Percentiles rank a stretch among this genome's conserved stretches.
These are phyloP conservation scores for Raddia guianensis DNA, from an alignment of 176 grass and related monocot species.

Conservation along the genomic window DNA sequence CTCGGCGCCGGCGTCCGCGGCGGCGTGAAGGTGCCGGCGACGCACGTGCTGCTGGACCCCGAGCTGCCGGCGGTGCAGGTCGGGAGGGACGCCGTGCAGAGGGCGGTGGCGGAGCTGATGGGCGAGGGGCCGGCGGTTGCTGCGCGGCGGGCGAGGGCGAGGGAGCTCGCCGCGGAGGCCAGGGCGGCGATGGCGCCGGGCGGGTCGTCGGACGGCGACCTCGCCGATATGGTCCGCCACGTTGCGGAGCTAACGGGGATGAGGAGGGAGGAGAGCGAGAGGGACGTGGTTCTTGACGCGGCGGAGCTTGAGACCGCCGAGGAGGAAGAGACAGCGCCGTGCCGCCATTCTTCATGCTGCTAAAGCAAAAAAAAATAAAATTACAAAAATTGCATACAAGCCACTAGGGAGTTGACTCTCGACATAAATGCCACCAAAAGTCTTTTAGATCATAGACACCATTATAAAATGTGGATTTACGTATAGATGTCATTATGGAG, in stretches of 20 bases:
- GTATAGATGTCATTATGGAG: too few species aligned
- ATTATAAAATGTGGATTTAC: too few species aligned
- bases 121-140: slow-evolving; percentile 9
- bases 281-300: not conserved
- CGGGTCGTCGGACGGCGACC: slow-evolving; percentile 50
- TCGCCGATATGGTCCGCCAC: slow-evolving; percentile 25
- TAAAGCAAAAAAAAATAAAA: too few species aligned
- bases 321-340: not conserved
- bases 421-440: too few species aligned
- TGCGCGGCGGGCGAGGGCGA: slow-evolving; percentile 20
- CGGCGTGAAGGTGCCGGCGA: slow-evolving; percentile 31
- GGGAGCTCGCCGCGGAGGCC: slow-evolving; percentile 28
- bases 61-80: slow-evolving; percentile 10
- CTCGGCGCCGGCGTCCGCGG: too few species aligned
- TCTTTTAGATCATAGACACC: too few species aligned
- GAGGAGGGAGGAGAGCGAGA: not conserved
- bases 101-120: slow-evolving; percentile 46
- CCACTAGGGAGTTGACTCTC: too few species aligned
- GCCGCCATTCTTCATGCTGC: too few species aligned
- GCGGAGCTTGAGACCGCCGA: not conserved
- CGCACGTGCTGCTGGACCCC: not conserved
- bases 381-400: too few species aligned
- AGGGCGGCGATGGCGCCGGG: slow-evolving; percentile 39
- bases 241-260: not conserved
- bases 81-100: slow-evolving; percentile 28